Evolutionary conservation across 2,329 filamentous ascomycete genomes (phyloP), one percentile per base, ranked within the genome.

Genomic region (Bipolaris oryzae): DNA sequence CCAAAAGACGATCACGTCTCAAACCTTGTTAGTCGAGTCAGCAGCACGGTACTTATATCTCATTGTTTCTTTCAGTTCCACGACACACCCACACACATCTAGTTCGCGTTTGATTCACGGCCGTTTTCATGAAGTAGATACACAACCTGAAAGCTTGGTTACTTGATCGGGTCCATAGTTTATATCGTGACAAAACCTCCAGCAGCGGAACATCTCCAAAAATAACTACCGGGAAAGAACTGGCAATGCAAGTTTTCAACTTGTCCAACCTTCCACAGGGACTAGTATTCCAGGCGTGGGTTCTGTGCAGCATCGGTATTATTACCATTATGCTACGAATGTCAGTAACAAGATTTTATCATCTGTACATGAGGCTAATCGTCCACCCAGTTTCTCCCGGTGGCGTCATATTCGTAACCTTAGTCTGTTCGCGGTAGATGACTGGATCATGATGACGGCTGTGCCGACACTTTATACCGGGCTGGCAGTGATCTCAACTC

Each of bases 401-500:
- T 68, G 63, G 57, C 63, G 62, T n/a, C 58, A 70, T 48, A 63
- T 64, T n/a, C 54, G 67, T 44, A 67, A 60, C 42, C 37, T 58
- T 23, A 49, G 49, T 23, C 60, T 59, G 20, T 65, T 69, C 18
- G 68, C 62, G 20, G 42, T 57, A 11, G 71, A 74, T 48, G 71
- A 74, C 50, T 74, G 70, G 67, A 44, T 60, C 33, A 38, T 39
- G 41, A 33, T 31, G 15, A 23, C 28, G 23, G n/a, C 13, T 34
- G 34, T 31, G 28, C 37, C 37, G 20, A 20, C 20, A 18, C 16
- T n/a, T 38, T 81, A 80, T 56, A 80, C 78, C 0, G 66, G 69
- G 4, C 67, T 81, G 7, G 70, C 80, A 1, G 72, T 78, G 15
- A 76, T 73, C 53, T 58, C 80, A 50, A 80, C 80, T 55, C 62